phyloP scores from a whole-genome alignment of 2,329 filamentous ascomycete species.

The Parasarocladium wereldwijsianum region DNA sequence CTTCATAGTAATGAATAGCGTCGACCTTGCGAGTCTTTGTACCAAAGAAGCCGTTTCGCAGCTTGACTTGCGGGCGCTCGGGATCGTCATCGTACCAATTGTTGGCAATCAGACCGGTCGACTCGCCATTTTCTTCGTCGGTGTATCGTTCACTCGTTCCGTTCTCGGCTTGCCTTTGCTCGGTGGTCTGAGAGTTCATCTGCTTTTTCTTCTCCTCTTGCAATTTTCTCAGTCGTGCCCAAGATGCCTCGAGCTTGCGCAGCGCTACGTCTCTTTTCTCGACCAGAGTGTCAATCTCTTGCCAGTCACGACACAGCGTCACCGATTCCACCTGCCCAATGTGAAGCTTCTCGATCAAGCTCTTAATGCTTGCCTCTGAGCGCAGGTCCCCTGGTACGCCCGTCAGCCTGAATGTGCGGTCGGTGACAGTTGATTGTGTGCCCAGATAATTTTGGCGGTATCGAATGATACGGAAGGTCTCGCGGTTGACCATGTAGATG shows the following conservation, averaged over 20 bases:
- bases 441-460: conserved; percentile 84
- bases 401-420: conserved; percentile 81
- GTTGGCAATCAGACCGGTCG: conserved; percentile 42
- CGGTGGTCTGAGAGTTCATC: not conserved
- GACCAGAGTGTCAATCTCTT: conserved; percentile 61
- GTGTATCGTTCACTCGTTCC: conserved; percentile 11
- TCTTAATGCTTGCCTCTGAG: conserved; percentile 69
- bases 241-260: conserved; percentile 65
- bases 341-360: conserved; percentile 72
- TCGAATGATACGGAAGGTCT: conserved; percentile 75
- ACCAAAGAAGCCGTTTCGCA: conserved; percentile 67
- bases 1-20: conserved; percentile 88
- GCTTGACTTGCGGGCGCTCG: conserved; percentile 49
- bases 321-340: conserved; percentile 87
- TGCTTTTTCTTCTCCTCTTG: conserved; percentile 10
- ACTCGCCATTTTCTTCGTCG: conserved; percentile 36
- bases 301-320: conserved; percentile 78
- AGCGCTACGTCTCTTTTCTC: conserved; percentile 49
- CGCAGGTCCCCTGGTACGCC: conserved; percentile 71
- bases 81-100: conserved; percentile 21
- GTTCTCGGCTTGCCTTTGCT: not conserved
- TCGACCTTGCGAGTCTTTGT: conserved; percentile 63
- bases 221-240: conserved; percentile 48
- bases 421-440: conserved; percentile 86
- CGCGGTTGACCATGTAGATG: conserved; percentile 66